Base-by-base conservation (phyloP, 1,284 basidiomycete species). In the Volvariella surrecta region DNA sequence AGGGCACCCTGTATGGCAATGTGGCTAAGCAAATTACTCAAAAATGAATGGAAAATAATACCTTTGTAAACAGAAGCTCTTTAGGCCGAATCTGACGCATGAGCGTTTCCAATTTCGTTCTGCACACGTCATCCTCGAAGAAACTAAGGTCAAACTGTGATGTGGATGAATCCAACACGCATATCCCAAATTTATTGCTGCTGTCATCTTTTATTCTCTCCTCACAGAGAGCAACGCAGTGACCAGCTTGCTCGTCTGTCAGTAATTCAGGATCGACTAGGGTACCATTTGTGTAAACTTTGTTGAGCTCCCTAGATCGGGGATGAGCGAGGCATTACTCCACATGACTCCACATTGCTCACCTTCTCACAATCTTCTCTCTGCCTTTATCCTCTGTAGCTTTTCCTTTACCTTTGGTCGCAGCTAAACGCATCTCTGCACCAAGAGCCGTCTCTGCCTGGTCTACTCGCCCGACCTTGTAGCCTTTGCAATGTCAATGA, bases 391-490 rank as follows among this genome's bases (percentile, higher is more conserved):
- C 66, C 51, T 73, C 63, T 17, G 64, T 67, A 11, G 58, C 56
- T 55, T 79, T 82, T 1, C 72, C 71, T 53, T 73, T 75, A 13
- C 67, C 66, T 60, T 84, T 87, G 40, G 89, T 74, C 4, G 80
- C 81, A 6, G 82, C 82, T 46, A 86, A 55, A 11, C 84, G 78
- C 84, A 88, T 88, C 58, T 88, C 85, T 4, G 84, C 84, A 3
- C 84, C 85, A 11, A 88, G 72, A 2, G 84, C 93, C 0, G 96
- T 99, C 66, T 99, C 96, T 2, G 85, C 82, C 64, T 99, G 96
- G 58, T 98, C 95, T 8, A 99, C 96, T 11, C 91, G 82, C 13
- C 96, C 96, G 45, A 99, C 91, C 66, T 98, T 97, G 69, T 96
- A 91, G 0, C 94, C 93, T 72, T 63, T 24, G 46, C n/a, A 24